A percentile compares a stretch with the other conserved stretches of the same genome.
Evolutionary conservation across 257 asterid species (phyloP).

Genomic region (Nicotiana paniculata): DNA sequence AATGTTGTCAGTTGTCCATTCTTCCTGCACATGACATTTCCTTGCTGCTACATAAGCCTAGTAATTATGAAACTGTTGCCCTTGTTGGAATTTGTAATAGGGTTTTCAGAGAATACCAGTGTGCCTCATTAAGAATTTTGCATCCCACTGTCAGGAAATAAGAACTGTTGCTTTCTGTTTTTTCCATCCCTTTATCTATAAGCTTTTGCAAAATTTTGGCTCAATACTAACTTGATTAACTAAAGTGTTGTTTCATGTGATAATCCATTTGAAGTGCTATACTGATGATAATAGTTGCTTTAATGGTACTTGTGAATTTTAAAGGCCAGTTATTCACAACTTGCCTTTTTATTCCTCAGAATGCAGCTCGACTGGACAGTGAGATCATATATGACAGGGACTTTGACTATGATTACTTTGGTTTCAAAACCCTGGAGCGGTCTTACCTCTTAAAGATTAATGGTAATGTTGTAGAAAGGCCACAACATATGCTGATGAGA

Average conservation of each 20-base stretch:
- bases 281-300: neutral
- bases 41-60: neutral
- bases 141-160: neutral
- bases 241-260: neutral
- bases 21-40: neutral
- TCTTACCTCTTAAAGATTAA: constrained; percentile 77
- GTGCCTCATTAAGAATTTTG: neutral
- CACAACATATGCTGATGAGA: constrained; percentile 97
- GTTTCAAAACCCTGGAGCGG: constrained; percentile 89
- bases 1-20: neutral
- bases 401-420: constrained; percentile 90
- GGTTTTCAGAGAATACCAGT: neutral
- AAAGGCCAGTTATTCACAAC: neutral
- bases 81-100: neutral
- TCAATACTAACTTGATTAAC: neutral
- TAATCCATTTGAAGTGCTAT: neutral
- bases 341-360: constrained; percentile 31
- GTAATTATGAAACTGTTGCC: neutral
- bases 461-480: constrained; percentile 92
- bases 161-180: neutral
- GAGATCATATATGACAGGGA: constrained; percentile 94
- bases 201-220: neutral
- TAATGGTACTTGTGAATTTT: neutral
- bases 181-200: neutral
- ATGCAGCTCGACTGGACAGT: constrained; percentile 78